Evolutionary conservation across 805 yeast species (phyloP), one percentile per base, ranked within the genome.

Genomic region (Candida sithepensis): DNA sequence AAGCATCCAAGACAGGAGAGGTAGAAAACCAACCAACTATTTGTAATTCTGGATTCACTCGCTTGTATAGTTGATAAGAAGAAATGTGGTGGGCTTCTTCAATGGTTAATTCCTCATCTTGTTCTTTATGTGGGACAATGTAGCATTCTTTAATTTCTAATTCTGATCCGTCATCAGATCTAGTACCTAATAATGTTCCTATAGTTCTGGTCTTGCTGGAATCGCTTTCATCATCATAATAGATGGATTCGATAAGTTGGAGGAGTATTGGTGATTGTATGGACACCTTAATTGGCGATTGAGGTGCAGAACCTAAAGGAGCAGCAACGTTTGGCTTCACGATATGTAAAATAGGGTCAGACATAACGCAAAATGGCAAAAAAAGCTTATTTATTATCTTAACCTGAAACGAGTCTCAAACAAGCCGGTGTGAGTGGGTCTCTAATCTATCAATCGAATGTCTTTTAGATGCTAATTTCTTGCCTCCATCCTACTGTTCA

Each of bases 21-120:
- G 78, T 72, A 43, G 84, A 82, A 65, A 86, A 89, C 96, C 96
- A 89, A 47, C 96, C 96, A 42, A 89, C 74, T 46, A 89, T 84
- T 44, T 76, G 74, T 54, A 83, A 85, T 62, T 85, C 85, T 48
- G 94, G 92, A 67, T 84, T 84, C 30, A 92, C 82, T 62, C 80
- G 81, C 70, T 83, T 85, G 69, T 85, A 80, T 60, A 89, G 70
- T 57, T 81, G 82, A 68, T 73, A 85, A 67, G 86, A 78, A 30
- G 82, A 71, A 61, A 79, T 78, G 73, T 87, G 89, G 64, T 80
- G 84, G 49, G 82, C 84, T 59, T 86, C 88, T 61, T 84, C 91
- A 51, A 89, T 82, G 49, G 84, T 77, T 52, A 89, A 79, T 54
- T 88, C 84, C 51, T 85, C 94, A 37, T 82, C 88, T 43, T 76